Percentiles rank a stretch among this genome's conserved stretches.
These are phyloP conservation scores for Globisporangium nodosum DNA, from an alignment of 352 stramenopile species.

Conservation along the genomic window DNA sequence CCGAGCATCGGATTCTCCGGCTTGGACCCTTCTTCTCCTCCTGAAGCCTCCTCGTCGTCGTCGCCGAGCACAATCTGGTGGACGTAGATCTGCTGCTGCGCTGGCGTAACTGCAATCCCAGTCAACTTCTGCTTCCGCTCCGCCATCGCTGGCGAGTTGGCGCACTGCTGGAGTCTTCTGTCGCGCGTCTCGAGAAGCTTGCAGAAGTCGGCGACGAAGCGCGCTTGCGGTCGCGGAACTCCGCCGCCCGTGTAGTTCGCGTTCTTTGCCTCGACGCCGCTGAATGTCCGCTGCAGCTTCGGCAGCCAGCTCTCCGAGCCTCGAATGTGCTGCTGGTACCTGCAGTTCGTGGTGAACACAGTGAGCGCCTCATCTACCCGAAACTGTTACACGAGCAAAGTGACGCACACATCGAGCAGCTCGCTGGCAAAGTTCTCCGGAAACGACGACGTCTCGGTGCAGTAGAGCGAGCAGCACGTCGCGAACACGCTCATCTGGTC, in stretches of 20 bases:
- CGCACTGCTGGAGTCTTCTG: conserved; percentile 41
- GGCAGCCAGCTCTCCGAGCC: conserved; percentile 65
- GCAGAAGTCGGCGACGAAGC: conserved; percentile 76
- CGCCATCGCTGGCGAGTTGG: conserved; percentile 32
- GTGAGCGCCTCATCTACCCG: not conserved
- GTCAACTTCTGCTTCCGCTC: conserved; percentile 81
- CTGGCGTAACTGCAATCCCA: conserved; percentile 65
- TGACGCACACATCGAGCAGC: conserved; percentile 57
- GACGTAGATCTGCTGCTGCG: conserved; percentile 67
- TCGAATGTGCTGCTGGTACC: conserved; percentile 65
- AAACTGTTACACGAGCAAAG: not conserved
- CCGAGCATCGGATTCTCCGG: conserved; percentile 7
- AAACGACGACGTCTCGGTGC: conserved; percentile 55
- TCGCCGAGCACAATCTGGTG: conserved; percentile 62
- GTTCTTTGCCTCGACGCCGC: conserved; percentile 63
- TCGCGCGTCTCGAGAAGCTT: conserved; percentile 75
- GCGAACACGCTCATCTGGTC: conserved; percentile 87
- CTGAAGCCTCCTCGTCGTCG: conserved; percentile 12
- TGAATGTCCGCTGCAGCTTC: conserved; percentile 78
- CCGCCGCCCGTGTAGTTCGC: conserved; percentile 48
- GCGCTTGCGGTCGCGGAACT: conserved; percentile 64
- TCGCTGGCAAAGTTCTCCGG: conserved; percentile 69
- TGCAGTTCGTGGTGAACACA: conserved; percentile 1
- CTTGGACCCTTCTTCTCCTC: conserved; percentile 4
- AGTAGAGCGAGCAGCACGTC: conserved; percentile 83